Evolutionary conservation across 352 stramenopile genomes (phyloP), one percentile per base, ranked within the genome.

Genomic region (Hyphochytrium catenoides): DNA sequence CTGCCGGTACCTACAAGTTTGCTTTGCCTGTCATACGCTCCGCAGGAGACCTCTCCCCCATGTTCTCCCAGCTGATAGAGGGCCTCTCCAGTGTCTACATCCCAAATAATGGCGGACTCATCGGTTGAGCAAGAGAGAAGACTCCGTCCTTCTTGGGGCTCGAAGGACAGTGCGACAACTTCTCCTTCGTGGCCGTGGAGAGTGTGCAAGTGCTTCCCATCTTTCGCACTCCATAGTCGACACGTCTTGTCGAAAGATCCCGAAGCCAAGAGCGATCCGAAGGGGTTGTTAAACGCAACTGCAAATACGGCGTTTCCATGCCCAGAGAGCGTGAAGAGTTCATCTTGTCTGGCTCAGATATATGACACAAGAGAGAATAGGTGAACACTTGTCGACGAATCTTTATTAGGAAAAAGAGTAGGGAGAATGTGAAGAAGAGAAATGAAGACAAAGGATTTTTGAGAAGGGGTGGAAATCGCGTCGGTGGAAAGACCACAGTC

Each of bases 191-290:
- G 66, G 0, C 62, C 62, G 19, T 35, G 29, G 31, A 67, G 74
- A 3, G 70, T 43, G 7, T 59, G 62, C 43, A 49, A 51, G 12
- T 30, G 26, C 0, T 31, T 28, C 11, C 49, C 46, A 4, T 32
- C 53, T 6, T 50, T 20, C 8, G 66, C 47, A 39, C 77, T 52
- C 63, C 66, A 79, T 25, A 79, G 33, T 2, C 66, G 55, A 29
- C 62, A 76, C 3, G 61, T 74, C 47, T 72, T 74, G 49, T 79
- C 66, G 31, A 76, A 79, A 14, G 66, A 76, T 2, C 66, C 66
- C 0, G 62, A 75, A 11, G 74, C 41, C 19, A 74, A 43, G 20
- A 50, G 54, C 3, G 48, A 57, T 4, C 59, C 48, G 20, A 61
- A 54, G 3, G 62, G 59, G 3, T 36, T 54, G 34, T 70, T 66